Conservation (phyloP, 345 rosid species). For the Sonneratia alba region DNA sequence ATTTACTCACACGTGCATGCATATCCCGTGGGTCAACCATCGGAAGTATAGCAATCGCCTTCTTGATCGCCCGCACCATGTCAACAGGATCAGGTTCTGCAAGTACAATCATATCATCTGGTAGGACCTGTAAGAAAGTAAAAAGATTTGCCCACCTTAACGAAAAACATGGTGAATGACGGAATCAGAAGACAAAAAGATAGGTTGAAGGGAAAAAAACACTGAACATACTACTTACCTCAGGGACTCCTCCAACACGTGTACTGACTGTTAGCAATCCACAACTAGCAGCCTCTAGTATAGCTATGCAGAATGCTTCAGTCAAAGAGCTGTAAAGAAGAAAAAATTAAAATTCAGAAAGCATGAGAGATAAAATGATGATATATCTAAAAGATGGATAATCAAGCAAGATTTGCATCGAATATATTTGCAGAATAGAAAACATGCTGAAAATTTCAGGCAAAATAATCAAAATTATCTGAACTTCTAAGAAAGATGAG, state of each 20-base stretch:
- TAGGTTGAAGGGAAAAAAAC: not conserved
- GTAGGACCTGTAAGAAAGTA: slow-evolving; percentile 51
- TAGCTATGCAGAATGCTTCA: slow-evolving; percentile 98
- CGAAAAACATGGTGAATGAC: not conserved
- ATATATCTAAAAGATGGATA: not conserved
- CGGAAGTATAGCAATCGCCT: slow-evolving; percentile 79
- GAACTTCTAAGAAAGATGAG: not conserved
- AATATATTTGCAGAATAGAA: not conserved
- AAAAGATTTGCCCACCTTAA: not conserved
- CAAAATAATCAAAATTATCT: not conserved
- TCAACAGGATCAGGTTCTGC: slow-evolving; percentile 91
- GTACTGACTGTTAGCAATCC: slow-evolving; percentile 92
- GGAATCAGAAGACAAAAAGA: not conserved
- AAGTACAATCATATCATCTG: slow-evolving; percentile 96
- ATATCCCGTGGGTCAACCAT: slow-evolving; percentile 70
- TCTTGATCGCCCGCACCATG: slow-evolving; percentile 70
- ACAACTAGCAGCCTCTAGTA: slow-evolving; percentile 96
- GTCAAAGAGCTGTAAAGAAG: slow-evolving; percentile 66
- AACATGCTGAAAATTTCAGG: not conserved
- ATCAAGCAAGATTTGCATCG: not conserved
- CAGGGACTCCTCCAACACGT: slow-evolving; percentile 95
- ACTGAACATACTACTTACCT: slow-evolving; percentile 37
- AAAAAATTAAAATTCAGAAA: not conserved
- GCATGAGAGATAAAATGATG: not conserved
- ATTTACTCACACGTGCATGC: slow-evolving; percentile 65